Conservation (phyloP, 23 red algal genomes). For the Gracilaria caudata region DNA sequence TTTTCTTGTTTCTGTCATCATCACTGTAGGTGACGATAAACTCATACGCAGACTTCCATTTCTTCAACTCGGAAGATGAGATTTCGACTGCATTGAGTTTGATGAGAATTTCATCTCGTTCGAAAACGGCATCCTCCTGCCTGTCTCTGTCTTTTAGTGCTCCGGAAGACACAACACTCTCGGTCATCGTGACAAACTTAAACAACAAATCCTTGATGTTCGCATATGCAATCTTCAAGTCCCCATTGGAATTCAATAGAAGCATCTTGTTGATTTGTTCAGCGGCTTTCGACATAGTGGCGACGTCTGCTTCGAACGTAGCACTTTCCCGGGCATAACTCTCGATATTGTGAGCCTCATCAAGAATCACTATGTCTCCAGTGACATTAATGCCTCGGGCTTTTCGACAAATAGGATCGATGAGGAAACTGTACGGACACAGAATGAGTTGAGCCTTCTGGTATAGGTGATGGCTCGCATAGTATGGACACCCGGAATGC, state of each 20-base stretch:
- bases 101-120: constrained; percentile 23
- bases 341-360: constrained; percentile 95
- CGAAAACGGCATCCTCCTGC: constrained; percentile 40
- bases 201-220: constrained; percentile 24
- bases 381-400: constrained; percentile 65
- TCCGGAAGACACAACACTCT: constrained; percentile 22
- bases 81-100: constrained; percentile 28
- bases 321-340: constrained; percentile 66
- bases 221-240: constrained; percentile 20
- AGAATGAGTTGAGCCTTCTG: constrained; percentile 81
- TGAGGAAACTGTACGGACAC: constrained; percentile 85
- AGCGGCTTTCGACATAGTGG: not conserved
- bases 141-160: constrained; percentile 12
- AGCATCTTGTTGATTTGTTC: constrained; percentile 20
- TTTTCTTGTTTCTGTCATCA: not conserved
- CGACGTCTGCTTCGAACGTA: constrained; percentile 5
- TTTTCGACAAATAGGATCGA: constrained; percentile 67
- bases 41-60: constrained; percentile 28
- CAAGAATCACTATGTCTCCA: constrained; percentile 76
- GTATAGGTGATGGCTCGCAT: constrained; percentile 63
- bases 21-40: constrained; percentile 34
- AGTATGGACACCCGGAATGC: constrained; percentile 77
- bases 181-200: constrained; percentile 28
- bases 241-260: not conserved
- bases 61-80: not conserved